phyloP scores from a whole-genome alignment of 768 basidiomycete species.

The Hirschioporus abietinus region DNA sequence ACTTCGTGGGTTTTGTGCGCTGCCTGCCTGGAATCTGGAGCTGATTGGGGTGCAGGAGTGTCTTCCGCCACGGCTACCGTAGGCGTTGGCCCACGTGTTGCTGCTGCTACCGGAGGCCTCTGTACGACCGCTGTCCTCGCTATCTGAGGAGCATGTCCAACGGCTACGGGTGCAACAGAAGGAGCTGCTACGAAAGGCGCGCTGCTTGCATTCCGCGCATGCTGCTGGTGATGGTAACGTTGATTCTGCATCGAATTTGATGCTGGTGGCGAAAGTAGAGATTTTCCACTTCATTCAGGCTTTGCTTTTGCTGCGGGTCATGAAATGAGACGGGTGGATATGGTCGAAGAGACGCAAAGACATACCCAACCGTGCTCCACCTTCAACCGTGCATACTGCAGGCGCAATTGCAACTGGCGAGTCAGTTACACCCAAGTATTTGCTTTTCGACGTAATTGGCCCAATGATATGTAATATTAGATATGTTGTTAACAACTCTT shows the following conservation, averaged over 20 bases:
- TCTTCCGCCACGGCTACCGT: not conserved
- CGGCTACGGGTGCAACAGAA: not conserved
- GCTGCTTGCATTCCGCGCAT: not conserved
- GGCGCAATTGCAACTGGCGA: constrained; percentile 64
- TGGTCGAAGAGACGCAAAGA: constrained; percentile 9
- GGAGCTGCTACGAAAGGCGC: constrained; percentile 3
- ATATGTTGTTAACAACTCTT: not conserved
- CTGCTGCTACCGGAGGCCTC: not conserved
- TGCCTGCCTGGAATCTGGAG: not conserved
- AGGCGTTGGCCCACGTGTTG: not conserved
- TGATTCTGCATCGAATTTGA: constrained; percentile 19
- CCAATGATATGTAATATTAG: constrained; percentile 31
- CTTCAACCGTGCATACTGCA: constrained; percentile 77
- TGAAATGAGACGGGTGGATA: not conserved
- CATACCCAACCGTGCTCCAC: constrained; percentile 80
- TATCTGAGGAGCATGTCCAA: not conserved
- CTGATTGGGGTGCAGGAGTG: not conserved
- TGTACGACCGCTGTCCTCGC: not conserved
- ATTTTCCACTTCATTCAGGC: constrained; percentile 76
- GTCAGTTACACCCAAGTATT: constrained; percentile 43
- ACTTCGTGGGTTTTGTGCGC: not conserved
- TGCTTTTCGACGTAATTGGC: not conserved
- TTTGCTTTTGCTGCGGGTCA: constrained; percentile 60
- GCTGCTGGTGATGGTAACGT: constrained; percentile 14
- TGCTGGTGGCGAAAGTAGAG: constrained; percentile 75